Percentiles rank a stretch among this genome's conserved stretches.
These are phyloP conservation scores for Rubia balearica DNA, from an alignment of 305 asterid genomes.

Conservation along the genomic window DNA sequence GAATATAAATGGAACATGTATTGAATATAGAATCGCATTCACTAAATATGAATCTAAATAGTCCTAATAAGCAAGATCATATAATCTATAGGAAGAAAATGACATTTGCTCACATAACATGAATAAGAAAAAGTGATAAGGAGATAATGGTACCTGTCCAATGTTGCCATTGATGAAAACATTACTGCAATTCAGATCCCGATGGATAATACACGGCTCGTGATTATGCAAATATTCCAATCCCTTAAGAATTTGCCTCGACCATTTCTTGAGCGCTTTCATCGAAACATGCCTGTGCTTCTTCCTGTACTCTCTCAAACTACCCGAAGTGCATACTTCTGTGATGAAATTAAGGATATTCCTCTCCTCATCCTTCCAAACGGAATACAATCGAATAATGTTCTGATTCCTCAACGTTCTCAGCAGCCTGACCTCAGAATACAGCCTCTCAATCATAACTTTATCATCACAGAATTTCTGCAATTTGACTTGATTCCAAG, in stretches of 20 bases:
- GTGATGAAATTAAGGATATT: conserved; percentile 68
- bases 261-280: conserved; percentile 76
- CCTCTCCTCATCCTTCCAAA: conserved; percentile 53
- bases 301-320: conserved; percentile 64
- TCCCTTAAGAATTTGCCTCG: conserved; percentile 66
- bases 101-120: background rate
- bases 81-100: too few species aligned
- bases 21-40: background rate
- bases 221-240: conserved; percentile 65
- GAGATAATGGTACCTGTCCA: conserved; percentile 46
- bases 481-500: conserved; percentile 77
- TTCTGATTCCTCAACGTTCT: conserved; percentile 39
- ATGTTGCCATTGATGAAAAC: conserved; percentile 76
- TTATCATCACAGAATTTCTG: conserved; percentile 41
- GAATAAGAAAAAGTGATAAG: background rate
- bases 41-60: background rate
- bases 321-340: conserved; percentile 72
- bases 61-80: background rate
- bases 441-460: conserved; percentile 42
- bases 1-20: background rate
- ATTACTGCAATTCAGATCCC: conserved; percentile 83
- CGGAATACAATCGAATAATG: conserved; percentile 48
- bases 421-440: conserved; percentile 54
- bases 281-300: conserved; percentile 64
- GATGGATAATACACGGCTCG: conserved; percentile 63